A percentile compares a stretch with the other conserved stretches of the same genome.
These are phyloP conservation scores for Eragrostis nindensis DNA, from an alignment of 176 grass and related monocot species.

Conservation along the genomic window DNA sequence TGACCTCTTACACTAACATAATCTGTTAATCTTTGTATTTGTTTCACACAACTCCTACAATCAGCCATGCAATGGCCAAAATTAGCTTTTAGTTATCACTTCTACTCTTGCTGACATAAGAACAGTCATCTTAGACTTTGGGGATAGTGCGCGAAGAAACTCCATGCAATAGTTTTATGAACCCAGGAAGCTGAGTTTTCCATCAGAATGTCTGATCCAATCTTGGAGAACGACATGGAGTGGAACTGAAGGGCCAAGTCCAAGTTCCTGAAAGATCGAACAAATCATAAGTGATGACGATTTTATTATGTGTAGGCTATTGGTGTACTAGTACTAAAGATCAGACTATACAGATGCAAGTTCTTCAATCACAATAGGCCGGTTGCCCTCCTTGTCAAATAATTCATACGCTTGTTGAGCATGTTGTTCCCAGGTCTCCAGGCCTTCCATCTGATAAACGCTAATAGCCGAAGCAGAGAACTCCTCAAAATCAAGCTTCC, in stretches of 20 bases:
- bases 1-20: constrained; percentile 23
- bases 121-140: constrained; percentile 30
- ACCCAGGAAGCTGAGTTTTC: constrained; percentile 75
- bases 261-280: constrained; percentile 54
- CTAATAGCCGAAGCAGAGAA: constrained; percentile 62
- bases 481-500: constrained; percentile 69
- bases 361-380: constrained; percentile 61
- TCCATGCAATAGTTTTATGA: constrained; percentile 68
- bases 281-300: background rate
- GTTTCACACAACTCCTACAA: constrained; percentile 27
- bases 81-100: constrained; percentile 34
- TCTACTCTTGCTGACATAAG: constrained; percentile 5
- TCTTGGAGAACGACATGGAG: constrained; percentile 65
- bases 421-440: constrained; percentile 70
- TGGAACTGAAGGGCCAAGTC: constrained; percentile 53
- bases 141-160: constrained; percentile 44
- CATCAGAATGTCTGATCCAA: constrained; percentile 70
- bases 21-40: constrained; percentile 40
- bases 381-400: constrained; percentile 72
- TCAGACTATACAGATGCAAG: constrained; percentile 55
- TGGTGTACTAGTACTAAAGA: background rate
- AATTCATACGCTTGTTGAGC: constrained; percentile 55
- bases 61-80: constrained; percentile 24
- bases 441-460: constrained; percentile 67
- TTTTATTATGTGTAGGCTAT: background rate